These are phyloP conservation scores for Fraxinus sp. DNA, from an alignment of 305 asterid species.

Conservation along the genomic window DNA sequence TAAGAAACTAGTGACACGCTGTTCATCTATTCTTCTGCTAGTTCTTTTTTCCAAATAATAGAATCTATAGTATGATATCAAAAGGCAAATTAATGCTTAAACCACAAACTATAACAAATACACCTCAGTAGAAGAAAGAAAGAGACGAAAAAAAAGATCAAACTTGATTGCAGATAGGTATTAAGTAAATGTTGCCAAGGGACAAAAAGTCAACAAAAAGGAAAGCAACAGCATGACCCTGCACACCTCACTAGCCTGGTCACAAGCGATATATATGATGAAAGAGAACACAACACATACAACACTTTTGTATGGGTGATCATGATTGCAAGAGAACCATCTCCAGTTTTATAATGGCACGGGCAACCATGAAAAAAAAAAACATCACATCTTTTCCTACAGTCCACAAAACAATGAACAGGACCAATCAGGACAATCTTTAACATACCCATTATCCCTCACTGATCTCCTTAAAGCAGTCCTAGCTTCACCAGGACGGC, in stretches of 20 bases:
- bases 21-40: neutral
- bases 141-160: neutral
- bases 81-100: neutral
- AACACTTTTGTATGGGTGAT: neutral
- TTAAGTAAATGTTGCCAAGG: neutral
- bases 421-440: neutral
- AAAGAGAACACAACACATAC: neutral
- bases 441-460: constrained; percentile 85
- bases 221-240: neutral
- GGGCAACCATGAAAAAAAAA: neutral
- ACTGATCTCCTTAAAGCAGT: constrained; percentile 92
- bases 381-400: neutral
- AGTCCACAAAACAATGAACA: neutral
- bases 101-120: neutral
- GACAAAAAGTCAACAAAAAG: neutral
- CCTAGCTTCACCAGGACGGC: constrained; percentile 95
- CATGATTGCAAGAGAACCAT: neutral
- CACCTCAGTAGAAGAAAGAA: neutral
- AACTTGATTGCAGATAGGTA: neutral
- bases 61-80: neutral
- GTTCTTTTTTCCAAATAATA: neutral
- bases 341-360: neutral
- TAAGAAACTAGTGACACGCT: neutral
- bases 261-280: neutral
- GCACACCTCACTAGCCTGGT: neutral